Base-by-base conservation (phyloP, 306 rosid genomes). In the Inga laurina region DNA sequence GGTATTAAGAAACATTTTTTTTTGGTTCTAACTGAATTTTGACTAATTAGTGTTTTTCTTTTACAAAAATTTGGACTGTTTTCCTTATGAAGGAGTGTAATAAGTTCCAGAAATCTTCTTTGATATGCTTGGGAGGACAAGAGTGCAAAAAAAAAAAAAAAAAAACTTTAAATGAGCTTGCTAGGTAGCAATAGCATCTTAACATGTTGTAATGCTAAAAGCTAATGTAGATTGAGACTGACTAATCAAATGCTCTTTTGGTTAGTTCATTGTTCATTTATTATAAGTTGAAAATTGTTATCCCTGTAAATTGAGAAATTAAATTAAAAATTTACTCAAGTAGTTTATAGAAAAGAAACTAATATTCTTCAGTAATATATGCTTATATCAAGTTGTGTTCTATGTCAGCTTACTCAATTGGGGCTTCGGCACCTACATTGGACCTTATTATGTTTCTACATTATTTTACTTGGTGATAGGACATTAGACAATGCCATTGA, bases 141-240 rank as follows among this genome's bases (percentile, higher is more conserved):
- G 44, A 68, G 39, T 44, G 19, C 32, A n/a, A n/a, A n/a, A n/a
- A n/a, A 27, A 27, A 27, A 27, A 32, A 34, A 81, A 43, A 34
- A 80, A 78, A 35, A 62, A 73, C 32, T 0, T 81, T 59, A 18
- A 45, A 34, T 65, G 43, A 35, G 64, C 48, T 74, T 64, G 30
- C 5, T 46, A 54, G 15, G 66, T 76, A 21, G 30, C 21, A 18
- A 43, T 78, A 14, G 57, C 72, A 34, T 22, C 59, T 27, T 67
- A 81, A 59, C 3, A 34, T 75, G 41, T 8, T 9, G 57, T 70
- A 8, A 21, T 68, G 48, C 48, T 68, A 32, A 78, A 34, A 44
- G 48, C 74, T 35, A 10, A 2, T 74, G 56, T 70, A 78, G 57
- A 61, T 57, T 67, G 77, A 77, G 30, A 44, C 77, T 79, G 81